Percentiles rank a stretch among this genome's conserved stretches.
Conservation (phyloP, 2,329 filamentous ascomycete genomes). For the Epicoccum sorghinum region DNA sequence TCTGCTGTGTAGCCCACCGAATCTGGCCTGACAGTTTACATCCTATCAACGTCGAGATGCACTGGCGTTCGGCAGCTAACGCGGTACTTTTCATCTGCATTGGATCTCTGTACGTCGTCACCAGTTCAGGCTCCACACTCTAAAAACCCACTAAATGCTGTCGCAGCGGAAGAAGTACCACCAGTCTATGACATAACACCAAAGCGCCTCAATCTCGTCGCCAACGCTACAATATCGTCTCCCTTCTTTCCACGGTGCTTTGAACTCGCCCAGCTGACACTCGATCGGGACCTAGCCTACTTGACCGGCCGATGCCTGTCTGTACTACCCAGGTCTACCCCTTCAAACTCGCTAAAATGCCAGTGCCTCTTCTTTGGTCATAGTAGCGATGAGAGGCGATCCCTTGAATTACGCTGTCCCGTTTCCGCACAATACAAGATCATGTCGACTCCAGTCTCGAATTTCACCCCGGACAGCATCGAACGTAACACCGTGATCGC, state of each 20-base stretch:
- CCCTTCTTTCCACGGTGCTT: neutral
- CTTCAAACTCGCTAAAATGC: neutral
- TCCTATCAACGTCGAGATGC: conserved; percentile 1
- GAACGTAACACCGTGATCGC: neutral
- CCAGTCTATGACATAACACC: neutral
- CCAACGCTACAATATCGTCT: neutral
- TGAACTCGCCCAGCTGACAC: neutral
- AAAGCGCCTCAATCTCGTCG: neutral
- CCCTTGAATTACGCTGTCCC: neutral
- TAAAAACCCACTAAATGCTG: neutral
- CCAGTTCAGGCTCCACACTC: neutral
- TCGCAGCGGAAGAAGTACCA: too few relatives aligned
- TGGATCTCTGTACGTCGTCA: neutral
- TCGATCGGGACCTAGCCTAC: too few relatives aligned
- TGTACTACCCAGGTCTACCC: too few relatives aligned
- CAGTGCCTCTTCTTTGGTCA: neutral
- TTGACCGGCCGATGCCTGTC: too few relatives aligned
- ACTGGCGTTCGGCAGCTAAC: conserved; percentile 3
- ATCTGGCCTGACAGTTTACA: conserved; percentile 12
- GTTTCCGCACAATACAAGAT: too few relatives aligned
- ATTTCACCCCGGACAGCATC: neutral
- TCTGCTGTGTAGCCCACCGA: conserved; percentile 8
- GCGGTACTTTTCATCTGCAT: conserved; percentile 1
- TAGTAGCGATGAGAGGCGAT: too few relatives aligned
- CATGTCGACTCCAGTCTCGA: neutral